Base-by-base conservation (phyloP, 768 basidiomycete genomes). In the Coprinopsis sp. region DNA sequence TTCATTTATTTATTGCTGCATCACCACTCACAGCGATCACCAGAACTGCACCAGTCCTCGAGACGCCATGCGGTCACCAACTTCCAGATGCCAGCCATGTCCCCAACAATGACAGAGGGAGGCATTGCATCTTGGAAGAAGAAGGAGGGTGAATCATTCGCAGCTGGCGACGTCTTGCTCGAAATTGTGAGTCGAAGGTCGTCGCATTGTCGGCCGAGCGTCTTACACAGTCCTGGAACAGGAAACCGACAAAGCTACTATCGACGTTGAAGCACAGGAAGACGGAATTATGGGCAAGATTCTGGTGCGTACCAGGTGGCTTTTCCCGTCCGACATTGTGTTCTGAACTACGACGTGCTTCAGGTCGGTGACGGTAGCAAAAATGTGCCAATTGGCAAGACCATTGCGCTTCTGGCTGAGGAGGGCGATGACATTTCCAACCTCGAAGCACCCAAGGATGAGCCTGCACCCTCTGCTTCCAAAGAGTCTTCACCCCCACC, bases 221-320 rank as follows among this genome's bases (percentile, higher is more conserved):
- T n/a, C 40, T 42, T n/a, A 30, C 22, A 29, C 38, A 6, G 21
- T 38, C 49, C 25, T 41, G 16, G 18, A 38, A 37, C 66, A 92
- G 90, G 90, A 92, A 76, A 92, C 90, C 33, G 90, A 92, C 76
- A 92, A 92, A 67, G 89, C 96, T 14, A 95, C 92, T 2, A 97
- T 99, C 60, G 96, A 99, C 63, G 95, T 99, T 6, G 96, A 99
- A 68, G 93, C 96, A 12, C 95, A 95, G 67, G 96, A 99, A 22
- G 95, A 99, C 58, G 96, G 96, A 54, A 65, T 98, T 13, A 67
- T 99, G 60, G 94, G 86, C 45, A 97, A 91, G 73, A 95, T 98
- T 52, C 55, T 99, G 57, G 93, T 93, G 58, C 43, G 85, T 68
- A 22, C 33, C n/a, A n/a, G n/a, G n/a, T n/a, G n/a, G n/a, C 31